phyloP scores from a whole-genome alignment of 2,329 filamentous ascomycete species.

The Penicillium sp. region DNA sequence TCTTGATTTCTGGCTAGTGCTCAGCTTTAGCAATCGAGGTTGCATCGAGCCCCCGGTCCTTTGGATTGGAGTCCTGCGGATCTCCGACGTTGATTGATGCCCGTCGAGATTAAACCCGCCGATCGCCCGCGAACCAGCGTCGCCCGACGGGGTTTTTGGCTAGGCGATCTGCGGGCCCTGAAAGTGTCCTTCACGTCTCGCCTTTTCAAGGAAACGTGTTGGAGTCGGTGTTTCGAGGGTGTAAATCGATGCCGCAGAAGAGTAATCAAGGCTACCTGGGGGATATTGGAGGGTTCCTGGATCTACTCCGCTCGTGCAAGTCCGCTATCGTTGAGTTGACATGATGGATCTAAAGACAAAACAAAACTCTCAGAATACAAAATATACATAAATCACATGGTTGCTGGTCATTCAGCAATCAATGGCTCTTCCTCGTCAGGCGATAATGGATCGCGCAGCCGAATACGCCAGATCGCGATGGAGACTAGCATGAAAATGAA shows the following conservation, averaged over 20 bases:
- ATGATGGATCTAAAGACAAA: neutral
- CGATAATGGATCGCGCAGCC: constrained; percentile 4
- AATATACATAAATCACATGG: no score
- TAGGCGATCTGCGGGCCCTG: constrained; percentile 1
- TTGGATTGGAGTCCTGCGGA: constrained; percentile 14
- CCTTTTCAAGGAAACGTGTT: constrained; percentile 1
- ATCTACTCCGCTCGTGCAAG: neutral
- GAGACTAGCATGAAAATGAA: constrained; percentile 22
- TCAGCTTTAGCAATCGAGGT: constrained; percentile 10
- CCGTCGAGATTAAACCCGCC: constrained; percentile 19
- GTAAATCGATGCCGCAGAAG: no score
- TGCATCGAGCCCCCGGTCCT: constrained; percentile 16
- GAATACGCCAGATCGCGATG: constrained; percentile 18
- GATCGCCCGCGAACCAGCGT: constrained; percentile 22
- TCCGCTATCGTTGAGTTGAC: neutral
- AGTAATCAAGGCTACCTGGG: no score
- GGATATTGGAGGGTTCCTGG: no score
- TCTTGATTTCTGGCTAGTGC: neutral
- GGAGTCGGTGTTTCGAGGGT: neutral
- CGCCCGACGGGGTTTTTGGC: neutral
- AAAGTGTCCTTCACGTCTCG: constrained; percentile 8
- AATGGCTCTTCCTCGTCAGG: constrained; percentile 17
- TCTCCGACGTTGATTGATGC: constrained; percentile 20
- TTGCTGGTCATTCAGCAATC: constrained; percentile 3
- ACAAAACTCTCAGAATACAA: neutral